Evolutionary conservation across 164 flowering plant species (phyloP).

Genomic region (Vitis rotundifolia): DNA sequence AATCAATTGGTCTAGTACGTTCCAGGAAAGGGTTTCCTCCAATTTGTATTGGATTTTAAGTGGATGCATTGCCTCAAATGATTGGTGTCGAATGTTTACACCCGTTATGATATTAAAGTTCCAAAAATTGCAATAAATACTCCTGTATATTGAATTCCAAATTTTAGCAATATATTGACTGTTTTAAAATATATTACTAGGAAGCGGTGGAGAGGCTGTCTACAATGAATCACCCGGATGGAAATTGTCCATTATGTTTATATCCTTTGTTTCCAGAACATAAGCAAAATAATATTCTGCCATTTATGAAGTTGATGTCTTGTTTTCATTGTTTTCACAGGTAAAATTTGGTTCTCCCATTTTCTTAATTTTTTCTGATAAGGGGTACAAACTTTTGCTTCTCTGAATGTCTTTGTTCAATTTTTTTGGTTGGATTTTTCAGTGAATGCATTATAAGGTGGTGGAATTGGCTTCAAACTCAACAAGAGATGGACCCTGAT

Average conservation of each 20-base stretch:
- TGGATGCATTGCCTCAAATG: too few relatives aligned
- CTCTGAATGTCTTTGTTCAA: not conserved
- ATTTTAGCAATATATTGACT: not conserved
- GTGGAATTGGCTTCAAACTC: slow-evolving; percentile 81
- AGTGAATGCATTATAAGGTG: slow-evolving; percentile 89
- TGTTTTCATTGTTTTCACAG: slow-evolving; percentile 97
- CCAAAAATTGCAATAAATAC: too few relatives aligned
- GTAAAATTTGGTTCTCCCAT: slow-evolving; percentile 23
- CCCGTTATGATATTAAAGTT: too few relatives aligned
- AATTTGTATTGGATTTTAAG: too few relatives aligned
- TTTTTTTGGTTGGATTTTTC: slow-evolving; percentile 12
- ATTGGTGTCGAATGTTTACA: too few relatives aligned
- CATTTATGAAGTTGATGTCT: slow-evolving; percentile 98
- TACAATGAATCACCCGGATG: slow-evolving; percentile 91
- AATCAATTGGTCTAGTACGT: too few relatives aligned
- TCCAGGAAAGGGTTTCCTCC: too few relatives aligned
- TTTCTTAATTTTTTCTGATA: not conserved
- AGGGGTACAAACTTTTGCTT: not conserved
- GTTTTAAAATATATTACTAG: slow-evolving; percentile 26
- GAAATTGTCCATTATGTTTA: slow-evolving; percentile 88
- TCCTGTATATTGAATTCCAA: too few relatives aligned
- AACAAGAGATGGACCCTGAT: slow-evolving; percentile 25
- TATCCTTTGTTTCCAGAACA: slow-evolving; percentile 63
- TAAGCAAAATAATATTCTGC: slow-evolving; percentile 27
- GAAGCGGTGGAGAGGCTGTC: slow-evolving; percentile 87